A percentile compares a stretch with the other conserved stretches of the same genome.
These are phyloP conservation scores for Arachis monticola DNA, from an alignment of 331 rosid species.

Conservation along the genomic window DNA sequence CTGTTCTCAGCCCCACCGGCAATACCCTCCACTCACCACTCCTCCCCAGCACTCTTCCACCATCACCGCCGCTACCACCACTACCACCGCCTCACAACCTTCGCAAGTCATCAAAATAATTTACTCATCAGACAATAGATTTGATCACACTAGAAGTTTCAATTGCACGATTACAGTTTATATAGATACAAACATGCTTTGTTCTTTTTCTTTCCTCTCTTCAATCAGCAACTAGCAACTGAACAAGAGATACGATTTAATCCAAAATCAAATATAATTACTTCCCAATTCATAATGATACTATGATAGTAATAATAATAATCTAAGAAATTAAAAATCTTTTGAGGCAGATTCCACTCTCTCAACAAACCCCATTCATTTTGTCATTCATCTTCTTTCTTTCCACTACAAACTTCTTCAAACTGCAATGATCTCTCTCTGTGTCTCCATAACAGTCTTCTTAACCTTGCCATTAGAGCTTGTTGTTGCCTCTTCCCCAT, in stretches of 20 bases:
- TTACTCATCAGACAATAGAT: no score
- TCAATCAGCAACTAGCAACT: not conserved
- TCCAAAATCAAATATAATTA: conserved; percentile 10
- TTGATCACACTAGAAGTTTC: no score
- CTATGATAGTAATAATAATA: not conserved
- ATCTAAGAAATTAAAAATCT: not conserved
- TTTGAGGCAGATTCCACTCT: conserved; percentile 6
- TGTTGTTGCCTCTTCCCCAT: conserved; percentile 16
- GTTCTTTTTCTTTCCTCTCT: not conserved
- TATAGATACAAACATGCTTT: not conserved
- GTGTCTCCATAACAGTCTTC: conserved; percentile 64
- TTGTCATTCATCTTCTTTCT: conserved; percentile 65
- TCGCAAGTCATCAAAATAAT: no score
- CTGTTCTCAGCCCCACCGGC: no score
- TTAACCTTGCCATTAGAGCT: conserved; percentile 36
- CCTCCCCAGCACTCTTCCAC: no score
- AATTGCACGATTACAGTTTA: no score
- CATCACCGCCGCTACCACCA: no score
- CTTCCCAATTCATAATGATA: not conserved
- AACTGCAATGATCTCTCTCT: conserved; percentile 67
- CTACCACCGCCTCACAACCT: no score
- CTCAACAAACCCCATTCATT: conserved; percentile 70
- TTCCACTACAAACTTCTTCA: conserved; percentile 80
- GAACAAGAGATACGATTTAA: conserved; percentile 13
- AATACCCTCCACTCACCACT: no score